Conservation (phyloP, 805 yeast species). For the Pichia occidentalis region DNA sequence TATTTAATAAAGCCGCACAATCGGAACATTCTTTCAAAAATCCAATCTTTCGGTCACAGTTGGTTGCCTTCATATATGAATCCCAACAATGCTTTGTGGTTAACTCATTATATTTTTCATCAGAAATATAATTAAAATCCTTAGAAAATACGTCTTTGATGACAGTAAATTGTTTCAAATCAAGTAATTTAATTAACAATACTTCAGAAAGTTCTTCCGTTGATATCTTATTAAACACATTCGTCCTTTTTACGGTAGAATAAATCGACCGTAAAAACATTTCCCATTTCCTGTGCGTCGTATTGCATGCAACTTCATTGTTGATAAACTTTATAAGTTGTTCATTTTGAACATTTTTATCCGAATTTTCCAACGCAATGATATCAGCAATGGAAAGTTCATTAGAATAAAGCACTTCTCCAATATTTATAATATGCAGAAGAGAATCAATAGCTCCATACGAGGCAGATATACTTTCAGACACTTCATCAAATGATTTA, state of each 20-base stretch:
- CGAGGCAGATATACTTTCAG: conserved; percentile 7
- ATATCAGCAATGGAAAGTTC: conserved; percentile 24
- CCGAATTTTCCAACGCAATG: conserved; percentile 16
- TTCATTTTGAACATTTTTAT: conserved; percentile 16
- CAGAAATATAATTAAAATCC: conserved; percentile 18
- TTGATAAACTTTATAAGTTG: conserved; percentile 24
- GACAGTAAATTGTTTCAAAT: conserved; percentile 17
- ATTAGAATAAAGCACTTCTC: conserved; percentile 25
- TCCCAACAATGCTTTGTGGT: conserved; percentile 22
- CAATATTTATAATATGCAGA: conserved; percentile 22
- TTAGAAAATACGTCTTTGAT: conserved; percentile 15
- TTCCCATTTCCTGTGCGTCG: conserved; percentile 21
- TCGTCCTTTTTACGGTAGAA: conserved; percentile 23
- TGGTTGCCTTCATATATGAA: conserved; percentile 25
- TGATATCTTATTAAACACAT: conserved; percentile 22
- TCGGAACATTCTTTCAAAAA: conserved; percentile 20
- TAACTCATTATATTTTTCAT: conserved; percentile 11
- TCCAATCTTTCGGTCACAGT: conserved; percentile 26
- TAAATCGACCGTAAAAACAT: conserved; percentile 25
- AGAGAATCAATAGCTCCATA: conserved; percentile 17
- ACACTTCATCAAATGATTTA: neutral
- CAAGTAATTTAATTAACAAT: conserved; percentile 21
- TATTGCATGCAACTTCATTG: conserved; percentile 20
- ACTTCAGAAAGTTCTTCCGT: conserved; percentile 18
- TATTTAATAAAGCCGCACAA: conserved; percentile 17